Evolutionary conservation across 2,329 filamentous ascomycete genomes (phyloP).

Genomic region (Penicillium polonicum): DNA sequence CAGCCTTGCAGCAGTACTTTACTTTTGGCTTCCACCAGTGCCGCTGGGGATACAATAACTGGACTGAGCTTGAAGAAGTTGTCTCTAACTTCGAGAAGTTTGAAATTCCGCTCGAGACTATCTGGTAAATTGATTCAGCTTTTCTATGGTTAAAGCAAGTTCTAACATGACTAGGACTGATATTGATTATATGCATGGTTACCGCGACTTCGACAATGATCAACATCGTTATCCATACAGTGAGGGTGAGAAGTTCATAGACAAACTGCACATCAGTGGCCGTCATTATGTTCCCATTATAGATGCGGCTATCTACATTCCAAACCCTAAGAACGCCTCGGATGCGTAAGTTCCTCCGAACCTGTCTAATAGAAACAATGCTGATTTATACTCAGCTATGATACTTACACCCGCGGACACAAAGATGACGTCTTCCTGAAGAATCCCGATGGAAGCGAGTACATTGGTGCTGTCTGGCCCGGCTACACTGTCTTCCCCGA

Average conservation of each 20-base stretch:
- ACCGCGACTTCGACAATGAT: constrained; percentile 61
- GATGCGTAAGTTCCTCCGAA: constrained; percentile 56
- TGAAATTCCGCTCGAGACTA: constrained; percentile 56
- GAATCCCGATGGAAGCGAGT: constrained; percentile 55
- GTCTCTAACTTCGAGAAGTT: constrained; percentile 55
- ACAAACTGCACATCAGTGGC: constrained; percentile 52
- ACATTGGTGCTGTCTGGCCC: constrained; percentile 58
- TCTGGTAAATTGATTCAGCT: constrained; percentile 36
- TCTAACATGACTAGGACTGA: constrained; percentile 32
- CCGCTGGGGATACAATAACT: constrained; percentile 77
- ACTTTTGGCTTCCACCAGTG: constrained; percentile 81
- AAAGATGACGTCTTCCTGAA: constrained; percentile 51
- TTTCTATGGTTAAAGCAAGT: neutral
- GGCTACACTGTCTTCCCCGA: constrained; percentile 63
- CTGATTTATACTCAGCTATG: constrained; percentile 49
- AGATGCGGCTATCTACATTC: constrained; percentile 67
- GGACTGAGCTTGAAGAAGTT: constrained; percentile 62
- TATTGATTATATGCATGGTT: constrained; percentile 60
- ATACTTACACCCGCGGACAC: constrained; percentile 52
- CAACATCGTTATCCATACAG: constrained; percentile 51
- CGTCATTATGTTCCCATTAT: constrained; percentile 63
- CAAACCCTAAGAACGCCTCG: constrained; percentile 66
- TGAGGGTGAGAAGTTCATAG: constrained; percentile 53
- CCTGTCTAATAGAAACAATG: constrained; percentile 5
- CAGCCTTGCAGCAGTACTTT: constrained; percentile 79